phyloP scores from a whole-genome alignment of 257 asterid species.

The Thymus mandschuricus region DNA sequence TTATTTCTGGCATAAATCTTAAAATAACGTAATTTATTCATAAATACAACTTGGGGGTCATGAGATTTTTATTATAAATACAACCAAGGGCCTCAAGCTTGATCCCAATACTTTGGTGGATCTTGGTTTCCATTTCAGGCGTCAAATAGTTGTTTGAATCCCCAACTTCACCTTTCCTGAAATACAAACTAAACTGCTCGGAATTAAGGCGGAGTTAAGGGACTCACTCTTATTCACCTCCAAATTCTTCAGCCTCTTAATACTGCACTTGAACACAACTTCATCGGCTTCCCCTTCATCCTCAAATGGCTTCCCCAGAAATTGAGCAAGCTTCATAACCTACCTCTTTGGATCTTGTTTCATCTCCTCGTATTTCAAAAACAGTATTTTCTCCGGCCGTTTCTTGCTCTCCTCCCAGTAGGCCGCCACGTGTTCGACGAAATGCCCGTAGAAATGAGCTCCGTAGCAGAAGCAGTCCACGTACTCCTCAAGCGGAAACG shows the following conservation, averaged over 20 bases:
- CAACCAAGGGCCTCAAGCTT: conserved; percentile 36
- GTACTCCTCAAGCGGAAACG: not conserved
- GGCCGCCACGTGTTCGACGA: no score
- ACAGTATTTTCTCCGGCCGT: conserved; percentile 39
- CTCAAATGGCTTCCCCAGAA: conserved; percentile 41
- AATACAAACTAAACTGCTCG: no score
- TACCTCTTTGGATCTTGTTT: conserved; percentile 34
- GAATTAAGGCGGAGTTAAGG: no score
- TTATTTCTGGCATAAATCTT: no score
- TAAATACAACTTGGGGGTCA: no score
- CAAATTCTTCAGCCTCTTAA: not conserved
- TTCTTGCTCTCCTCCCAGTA: conserved; percentile 33
- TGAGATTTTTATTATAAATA: no score
- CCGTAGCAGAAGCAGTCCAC: conserved; percentile 43
- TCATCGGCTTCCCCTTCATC: conserved; percentile 30
- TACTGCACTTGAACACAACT: conserved; percentile 4
- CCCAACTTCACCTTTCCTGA: no score
- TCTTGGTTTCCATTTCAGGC: not conserved
- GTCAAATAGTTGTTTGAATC: no score
- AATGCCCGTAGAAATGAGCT: conserved; percentile 25
- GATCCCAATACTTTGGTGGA: conserved; percentile 27
- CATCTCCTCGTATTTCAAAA: conserved; percentile 47
- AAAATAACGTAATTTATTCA: no score
- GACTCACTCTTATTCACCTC: no score
- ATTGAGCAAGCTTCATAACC: conserved; percentile 39